Percentiles rank a stretch among this genome's conserved stretches.
phyloP scores from a whole-genome alignment of 176 grass and related monocot species.

The Musa troglodytarum region DNA sequence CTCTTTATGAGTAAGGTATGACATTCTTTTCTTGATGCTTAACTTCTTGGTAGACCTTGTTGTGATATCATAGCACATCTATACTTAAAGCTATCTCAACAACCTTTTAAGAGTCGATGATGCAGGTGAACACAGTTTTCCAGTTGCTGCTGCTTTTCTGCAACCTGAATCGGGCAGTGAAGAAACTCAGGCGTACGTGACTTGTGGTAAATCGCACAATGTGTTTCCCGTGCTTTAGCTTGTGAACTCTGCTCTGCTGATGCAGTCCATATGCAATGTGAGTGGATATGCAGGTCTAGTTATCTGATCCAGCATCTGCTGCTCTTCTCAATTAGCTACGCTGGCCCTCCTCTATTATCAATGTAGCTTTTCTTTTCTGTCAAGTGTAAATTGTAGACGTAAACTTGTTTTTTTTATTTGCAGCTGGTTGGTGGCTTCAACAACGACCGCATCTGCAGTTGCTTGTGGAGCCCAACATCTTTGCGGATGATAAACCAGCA shows the following conservation, averaged over 20 bases:
- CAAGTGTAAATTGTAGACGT: not conserved
- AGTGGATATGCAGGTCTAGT: no score
- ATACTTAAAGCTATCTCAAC: not conserved
- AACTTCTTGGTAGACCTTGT: not conserved
- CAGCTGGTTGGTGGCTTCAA: constrained; percentile 81
- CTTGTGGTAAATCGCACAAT: constrained; percentile 36
- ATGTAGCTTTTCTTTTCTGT: constrained; percentile 3
- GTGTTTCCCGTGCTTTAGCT: not conserved
- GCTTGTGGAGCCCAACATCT: constrained; percentile 68
- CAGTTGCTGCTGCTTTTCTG: constrained; percentile 72
- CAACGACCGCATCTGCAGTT: constrained; percentile 53
- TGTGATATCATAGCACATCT: constrained; percentile 2
- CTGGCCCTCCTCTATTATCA: not conserved
- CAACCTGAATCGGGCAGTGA: constrained; percentile 87
- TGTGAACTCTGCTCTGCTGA: no score
- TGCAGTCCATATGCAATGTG: not conserved
- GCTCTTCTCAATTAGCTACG: not conserved
- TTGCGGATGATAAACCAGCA: constrained; percentile 22
- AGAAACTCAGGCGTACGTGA: constrained; percentile 57
- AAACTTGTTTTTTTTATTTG: constrained; percentile 32
- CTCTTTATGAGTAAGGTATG: constrained; percentile 93
- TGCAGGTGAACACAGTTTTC: constrained; percentile 82
- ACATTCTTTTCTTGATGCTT: constrained; percentile 5
- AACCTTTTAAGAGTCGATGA: constrained; percentile 13
- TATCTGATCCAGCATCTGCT: no score